Base-by-base conservation (phyloP, 768 basidiomycete genomes). In the Kwoniella sp. region DNA sequence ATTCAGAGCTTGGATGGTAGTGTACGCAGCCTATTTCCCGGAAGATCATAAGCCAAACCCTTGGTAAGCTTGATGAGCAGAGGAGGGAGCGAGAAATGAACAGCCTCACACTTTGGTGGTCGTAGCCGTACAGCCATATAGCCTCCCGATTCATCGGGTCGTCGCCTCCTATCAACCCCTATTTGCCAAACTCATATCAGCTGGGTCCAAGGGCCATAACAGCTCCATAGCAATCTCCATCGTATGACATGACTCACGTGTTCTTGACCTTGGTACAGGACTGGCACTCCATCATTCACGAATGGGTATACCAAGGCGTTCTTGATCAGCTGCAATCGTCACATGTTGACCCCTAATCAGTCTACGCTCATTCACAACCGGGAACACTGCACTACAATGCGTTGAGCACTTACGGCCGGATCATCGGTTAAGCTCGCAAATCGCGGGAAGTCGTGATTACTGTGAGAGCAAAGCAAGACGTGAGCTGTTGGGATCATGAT, bases 271-370 rank as follows among this genome's bases (percentile, higher is more conserved):
- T 41, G 73, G 64, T 82, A 82, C 28, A 82, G 64, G 28, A 79
- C 77, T 1, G 82, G 81, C 41, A 82, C 73, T 11, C 82, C 82
- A 50, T 82, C 82, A 51, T 63, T 72, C 29, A 79, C 69, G 61
- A 82, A 82, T 9, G 77, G 77, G 63, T 73, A 82, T 5, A 81
- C 76, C 23, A 77, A 70, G 15, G 81, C 81, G 59, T 80, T 82
- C 68, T 76, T 75, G 51, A 73, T 72, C 50, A 79, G 68, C 74
- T 74, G 37, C 13, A 11, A 22, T n/a, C n/a, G n/a, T n/a, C n/a
- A n/a, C n/a, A n/a, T n/a, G n/a, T n/a, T n/a, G n/a, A n/a, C n/a
- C n/a, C n/a, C n/a, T n/a, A n/a, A n/a, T n/a, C n/a, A n/a, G n/a
- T n/a, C n/a, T 12, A 34, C 2, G 5, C n/a, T 23, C 54, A 48